Percentiles rank a stretch among this genome's conserved stretches.
Evolutionary conservation across 139 green algal species (phyloP).

Genomic region (Haematococcus sp.): DNA sequence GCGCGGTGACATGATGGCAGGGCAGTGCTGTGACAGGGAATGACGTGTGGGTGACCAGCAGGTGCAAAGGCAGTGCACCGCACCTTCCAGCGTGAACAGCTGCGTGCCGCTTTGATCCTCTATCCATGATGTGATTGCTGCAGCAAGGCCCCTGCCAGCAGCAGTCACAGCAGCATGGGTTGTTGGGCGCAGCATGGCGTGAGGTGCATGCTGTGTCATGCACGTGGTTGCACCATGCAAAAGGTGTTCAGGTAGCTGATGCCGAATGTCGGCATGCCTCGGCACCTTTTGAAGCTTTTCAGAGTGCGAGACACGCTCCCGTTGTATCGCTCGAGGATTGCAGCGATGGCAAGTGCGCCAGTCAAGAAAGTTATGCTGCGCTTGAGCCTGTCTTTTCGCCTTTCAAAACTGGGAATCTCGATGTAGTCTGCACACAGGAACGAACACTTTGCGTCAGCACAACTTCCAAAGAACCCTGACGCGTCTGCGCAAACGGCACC

Average conservation of each 20-base stretch:
- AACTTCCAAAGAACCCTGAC: too few relatives aligned
- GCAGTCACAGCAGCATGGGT: too few relatives aligned
- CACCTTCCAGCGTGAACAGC: conserved; percentile 36
- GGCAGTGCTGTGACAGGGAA: not conserved
- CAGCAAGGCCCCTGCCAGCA: conserved; percentile 22
- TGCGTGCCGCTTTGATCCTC: conserved; percentile 31
- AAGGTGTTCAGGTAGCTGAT: not conserved
- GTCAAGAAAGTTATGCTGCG: conserved; percentile 18
- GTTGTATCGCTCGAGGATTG: conserved; percentile 21
- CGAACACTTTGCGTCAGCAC: too few relatives aligned
- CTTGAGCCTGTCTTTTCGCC: not conserved
- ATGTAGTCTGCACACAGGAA: conserved; percentile 20
- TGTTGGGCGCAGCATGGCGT: too few relatives aligned
- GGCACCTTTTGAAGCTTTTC: conserved; percentile 8
- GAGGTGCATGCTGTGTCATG: too few relatives aligned
- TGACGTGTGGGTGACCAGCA: not conserved
- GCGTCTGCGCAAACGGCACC: too few relatives aligned
- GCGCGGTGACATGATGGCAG: too few relatives aligned
- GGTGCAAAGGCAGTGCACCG: not conserved
- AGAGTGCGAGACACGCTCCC: conserved; percentile 8
- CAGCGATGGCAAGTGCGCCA: conserved; percentile 8
- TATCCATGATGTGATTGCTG: conserved; percentile 38
- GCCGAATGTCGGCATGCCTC: not conserved
- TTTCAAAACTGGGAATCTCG: conserved; percentile 31
- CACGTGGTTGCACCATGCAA: not conserved